Evolutionary conservation across 768 basidiomycete genomes (phyloP), one percentile per base, ranked within the genome.

Genomic region (Lactifluus echinatus): DNA sequence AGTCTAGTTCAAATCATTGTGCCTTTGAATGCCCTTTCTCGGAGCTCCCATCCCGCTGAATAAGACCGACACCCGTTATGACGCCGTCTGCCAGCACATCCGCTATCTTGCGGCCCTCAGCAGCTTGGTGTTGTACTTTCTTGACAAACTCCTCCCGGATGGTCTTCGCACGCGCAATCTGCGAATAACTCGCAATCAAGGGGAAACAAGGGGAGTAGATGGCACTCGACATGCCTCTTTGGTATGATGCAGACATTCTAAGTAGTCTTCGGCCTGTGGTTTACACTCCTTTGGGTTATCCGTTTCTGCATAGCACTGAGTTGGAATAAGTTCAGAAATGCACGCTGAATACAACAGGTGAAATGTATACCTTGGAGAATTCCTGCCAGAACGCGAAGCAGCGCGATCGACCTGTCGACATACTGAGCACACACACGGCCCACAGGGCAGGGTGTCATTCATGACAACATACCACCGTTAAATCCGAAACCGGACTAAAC

Each of bases 361-460:
- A 10, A 3, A 23, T 42, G 45, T 57, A 53, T 53, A 85, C 87
- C 67, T 84, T 87, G 63, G 83, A 77, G 73, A 90, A 88, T 70
- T 93, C 89, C 67, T 93, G 92, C 92, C 93, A 95, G 73, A 86
- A 90, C 12, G 82, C 76, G 71, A 93, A 93, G 72, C 93, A 96
- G 66, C 89, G 80, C 60, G 89, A 82, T 62, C 82, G 83, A 64
- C 90, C 91, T 93, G 60, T 50, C 56, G 57, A 55, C 31, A 61
- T 21, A n/a, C 31, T 51, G 21, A 44, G 23, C 36, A 42, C 21
- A 44, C 39, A 15, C 14, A 50, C 14, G 17, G 4, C 17, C 2
- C 31, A 4, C 26, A n/a, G n/a, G n/a, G n/a, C 31, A 19, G 6
- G 15, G 8, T 14, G 47, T 37, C 28, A 23, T 12, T 14, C 8